A percentile compares a stretch with the other conserved stretches of the same genome.
Conservation (phyloP, 2,329 filamentous ascomycete species). For the Alternaria sp. region DNA sequence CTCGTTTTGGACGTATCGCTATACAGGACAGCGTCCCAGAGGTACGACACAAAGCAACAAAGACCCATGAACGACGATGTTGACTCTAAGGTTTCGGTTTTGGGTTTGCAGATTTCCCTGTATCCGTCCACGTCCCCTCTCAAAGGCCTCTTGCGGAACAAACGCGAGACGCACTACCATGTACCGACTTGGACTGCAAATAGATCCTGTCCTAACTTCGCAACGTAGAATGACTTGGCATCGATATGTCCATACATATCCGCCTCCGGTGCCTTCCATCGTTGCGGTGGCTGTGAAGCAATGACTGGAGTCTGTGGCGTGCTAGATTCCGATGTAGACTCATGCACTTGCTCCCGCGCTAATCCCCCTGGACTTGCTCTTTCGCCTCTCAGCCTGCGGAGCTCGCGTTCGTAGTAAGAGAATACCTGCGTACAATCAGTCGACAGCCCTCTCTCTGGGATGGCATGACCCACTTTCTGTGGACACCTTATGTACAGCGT, state of each 20-base stretch:
- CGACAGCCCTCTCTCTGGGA: neutral
- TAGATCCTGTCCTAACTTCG: neutral
- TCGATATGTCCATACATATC: neutral
- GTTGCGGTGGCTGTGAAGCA: neutral
- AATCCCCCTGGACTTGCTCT: neutral
- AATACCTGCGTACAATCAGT: neutral
- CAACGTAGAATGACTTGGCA: neutral
- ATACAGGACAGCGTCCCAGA: no score
- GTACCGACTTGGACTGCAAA: neutral
- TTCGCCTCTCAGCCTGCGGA: neutral
- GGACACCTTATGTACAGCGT: slow-evolving; percentile 1
- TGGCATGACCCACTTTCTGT: neutral
- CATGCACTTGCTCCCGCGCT: neutral
- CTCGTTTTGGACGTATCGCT: no score
- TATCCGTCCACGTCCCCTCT: neutral
- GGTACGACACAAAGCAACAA: neutral
- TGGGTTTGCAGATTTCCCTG: neutral
- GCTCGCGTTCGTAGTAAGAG: slow-evolving; percentile 1
- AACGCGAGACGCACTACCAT: neutral
- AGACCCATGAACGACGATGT: neutral
- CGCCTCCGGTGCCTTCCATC: neutral
- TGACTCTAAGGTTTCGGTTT: neutral
- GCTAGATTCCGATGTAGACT: neutral
- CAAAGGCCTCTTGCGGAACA: neutral
- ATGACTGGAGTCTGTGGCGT: slow-evolving; percentile 3